Conservation (phyloP, 106 monocot species). For the Platanthera guangdongensis region DNA sequence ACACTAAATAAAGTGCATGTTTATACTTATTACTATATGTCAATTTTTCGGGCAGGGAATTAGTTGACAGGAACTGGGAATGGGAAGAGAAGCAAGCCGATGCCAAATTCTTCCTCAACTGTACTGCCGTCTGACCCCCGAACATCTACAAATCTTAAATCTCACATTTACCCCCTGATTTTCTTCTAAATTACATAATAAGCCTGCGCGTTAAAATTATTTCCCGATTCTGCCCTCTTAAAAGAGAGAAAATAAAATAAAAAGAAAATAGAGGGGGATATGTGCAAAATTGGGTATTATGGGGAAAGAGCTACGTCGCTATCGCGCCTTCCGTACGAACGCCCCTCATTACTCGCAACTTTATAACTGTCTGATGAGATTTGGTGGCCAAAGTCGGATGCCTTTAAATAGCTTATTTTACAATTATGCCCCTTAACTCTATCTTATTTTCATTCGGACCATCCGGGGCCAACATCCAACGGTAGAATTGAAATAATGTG, state of each 20-base stretch:
- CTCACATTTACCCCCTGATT: background rate
- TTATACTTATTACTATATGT: too few relatives aligned
- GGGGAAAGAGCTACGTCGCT: background rate
- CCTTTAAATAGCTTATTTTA: background rate
- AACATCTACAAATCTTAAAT: too few relatives aligned
- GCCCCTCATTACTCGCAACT: constrained; percentile 2
- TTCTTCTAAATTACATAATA: background rate
- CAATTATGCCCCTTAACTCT: background rate
- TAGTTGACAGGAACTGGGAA: background rate
- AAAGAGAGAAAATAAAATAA: background rate
- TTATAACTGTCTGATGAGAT: background rate
- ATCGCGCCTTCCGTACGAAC: constrained; percentile 1
- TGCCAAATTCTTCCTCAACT: background rate
- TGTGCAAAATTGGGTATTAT: background rate
- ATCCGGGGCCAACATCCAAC: background rate
- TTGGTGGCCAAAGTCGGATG: background rate
- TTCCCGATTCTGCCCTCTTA: background rate
- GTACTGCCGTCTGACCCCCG: background rate
- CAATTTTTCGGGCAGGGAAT: background rate
- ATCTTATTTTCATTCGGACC: background rate
- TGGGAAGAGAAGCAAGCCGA: background rate
- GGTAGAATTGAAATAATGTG: too few relatives aligned
- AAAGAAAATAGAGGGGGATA: background rate
- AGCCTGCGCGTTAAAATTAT: background rate
- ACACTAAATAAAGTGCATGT: too few relatives aligned